Percentiles rank a stretch among this genome's conserved stretches.
These are phyloP conservation scores for Schizopora paradoxa DNA, from an alignment of 1,284 basidiomycete species.

Conservation along the genomic window DNA sequence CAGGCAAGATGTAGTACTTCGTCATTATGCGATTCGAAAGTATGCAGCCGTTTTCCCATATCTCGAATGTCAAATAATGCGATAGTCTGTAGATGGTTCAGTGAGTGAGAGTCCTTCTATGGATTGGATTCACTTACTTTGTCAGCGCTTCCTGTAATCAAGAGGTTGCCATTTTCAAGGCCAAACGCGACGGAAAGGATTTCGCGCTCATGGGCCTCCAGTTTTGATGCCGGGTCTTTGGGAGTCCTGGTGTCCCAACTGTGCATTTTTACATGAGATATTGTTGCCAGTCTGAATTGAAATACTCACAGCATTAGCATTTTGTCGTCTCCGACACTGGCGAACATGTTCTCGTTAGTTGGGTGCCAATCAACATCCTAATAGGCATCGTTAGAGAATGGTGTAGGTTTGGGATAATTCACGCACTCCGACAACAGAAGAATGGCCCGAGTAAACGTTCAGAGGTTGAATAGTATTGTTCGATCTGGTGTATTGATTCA, in stretches of 20 bases:
- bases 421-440: conserved; percentile 80
- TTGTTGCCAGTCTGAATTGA: conserved; percentile 12
- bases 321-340: conserved; percentile 96
- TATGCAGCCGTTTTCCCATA: conserved; percentile 79
- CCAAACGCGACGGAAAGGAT: conserved; percentile 91
- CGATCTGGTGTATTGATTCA: conserved; percentile 83
- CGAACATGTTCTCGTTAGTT: conserved; percentile 81
- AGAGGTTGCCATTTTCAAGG: conserved; percentile 76
- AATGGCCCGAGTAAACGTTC: conserved; percentile 82
- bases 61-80: conserved; percentile 87
- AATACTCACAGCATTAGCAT: conserved; percentile 81
- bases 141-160: conserved; percentile 92
- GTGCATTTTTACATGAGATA: conserved; percentile 13
- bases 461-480: conserved; percentile 78
- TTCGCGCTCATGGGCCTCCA: conserved; percentile 87
- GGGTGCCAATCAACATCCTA: conserved; percentile 98
- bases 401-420: conserved; percentile 6
- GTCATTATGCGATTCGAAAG: conserved; percentile 90
- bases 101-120: background rate
- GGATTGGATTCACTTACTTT: conserved; percentile 49
- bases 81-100: conserved; percentile 56
- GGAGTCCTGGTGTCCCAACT: conserved; percentile 92
- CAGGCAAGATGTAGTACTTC: conserved; percentile 93
- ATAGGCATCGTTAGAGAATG: conserved; percentile 20
- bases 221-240: conserved; percentile 62